Conservation (phyloP, 129 eudicot genomes). For the Saposhnikovia divaricata region DNA sequence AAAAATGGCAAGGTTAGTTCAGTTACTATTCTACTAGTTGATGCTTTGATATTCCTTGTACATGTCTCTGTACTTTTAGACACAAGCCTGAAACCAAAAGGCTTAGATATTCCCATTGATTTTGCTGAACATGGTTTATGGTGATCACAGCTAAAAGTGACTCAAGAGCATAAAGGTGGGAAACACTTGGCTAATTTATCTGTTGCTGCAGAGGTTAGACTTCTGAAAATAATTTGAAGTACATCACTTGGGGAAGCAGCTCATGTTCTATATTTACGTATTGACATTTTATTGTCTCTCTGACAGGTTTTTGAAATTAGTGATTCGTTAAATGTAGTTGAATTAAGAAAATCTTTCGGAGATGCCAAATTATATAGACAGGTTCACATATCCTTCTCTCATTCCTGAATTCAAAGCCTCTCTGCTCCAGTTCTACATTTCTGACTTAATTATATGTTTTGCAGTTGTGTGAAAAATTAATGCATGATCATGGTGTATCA, state of each 20-base stretch:
- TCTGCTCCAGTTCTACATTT: not conserved
- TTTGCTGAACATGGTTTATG: slow-evolving; percentile 15
- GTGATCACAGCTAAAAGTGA: slow-evolving; percentile 52
- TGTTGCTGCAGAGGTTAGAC: slow-evolving; percentile 75
- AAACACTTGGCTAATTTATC: slow-evolving; percentile 52
- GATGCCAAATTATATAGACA: slow-evolving; percentile 70
- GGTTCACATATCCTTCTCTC: slow-evolving; percentile 26
- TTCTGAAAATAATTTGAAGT: not conserved
- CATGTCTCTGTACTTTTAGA: not conserved
- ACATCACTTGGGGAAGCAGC: not conserved
- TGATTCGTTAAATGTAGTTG: slow-evolving; percentile 74
- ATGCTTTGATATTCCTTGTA: not conserved
- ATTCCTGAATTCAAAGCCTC: not conserved
- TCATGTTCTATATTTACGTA: not conserved
- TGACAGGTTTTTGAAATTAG: slow-evolving; percentile 86
- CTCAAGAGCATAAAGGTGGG: slow-evolving; percentile 53
- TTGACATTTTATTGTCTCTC: not conserved
- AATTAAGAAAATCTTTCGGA: slow-evolving; percentile 67
- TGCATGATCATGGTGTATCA: slow-evolving; percentile 63
- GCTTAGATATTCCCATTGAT: not conserved
- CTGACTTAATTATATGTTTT: slow-evolving; percentile 2
- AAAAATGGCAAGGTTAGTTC: slow-evolving; percentile 76
- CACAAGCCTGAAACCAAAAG: not conserved
- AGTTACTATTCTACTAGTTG: not conserved
- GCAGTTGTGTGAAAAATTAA: slow-evolving; percentile 75